Evolutionary conservation across 305 asterid species (phyloP), one percentile per base, ranked within the genome.

Genomic region (Solanum aculeatissimum): DNA sequence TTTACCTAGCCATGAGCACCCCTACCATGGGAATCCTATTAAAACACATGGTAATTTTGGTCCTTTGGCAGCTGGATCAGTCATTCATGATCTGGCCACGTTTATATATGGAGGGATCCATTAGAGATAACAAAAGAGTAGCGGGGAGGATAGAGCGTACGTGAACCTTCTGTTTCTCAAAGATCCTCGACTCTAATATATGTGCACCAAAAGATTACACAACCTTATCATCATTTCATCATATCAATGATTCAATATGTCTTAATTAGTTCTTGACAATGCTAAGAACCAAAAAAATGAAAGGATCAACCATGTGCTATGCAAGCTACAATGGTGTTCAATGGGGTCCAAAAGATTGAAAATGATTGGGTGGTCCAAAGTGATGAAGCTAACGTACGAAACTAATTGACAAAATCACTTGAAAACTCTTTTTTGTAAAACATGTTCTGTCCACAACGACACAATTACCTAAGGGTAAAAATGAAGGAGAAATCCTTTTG

Each of bases 71-170:
- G 29, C 9, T 29, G 47, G 65, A 51, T 77, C 58, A 77, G 82
- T 51, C 60, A 77, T 29, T 51, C 11, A 51, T 81, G 78, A 84
- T 43, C 90, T 86, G 90, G 87, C 90, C 90, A 88, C 86, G 87
- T 88, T 88, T 72, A 81, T n/a, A n/a, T n/a, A n/a, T n/a, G 21
- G 32, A 55, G 82, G 69, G 53, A 70, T 40, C 84, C 16, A 77
- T 47, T 51, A 32, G 63, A 49, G 21, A 35, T 80, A 68, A 23
- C 27, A 55, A 42, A 38, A 40, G 15, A 19, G 29, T 57, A 23
- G 2, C 32, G 32, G 2, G 32, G 32, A 29, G 32, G 2, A 2
- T 29, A 29, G 32, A 29, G 32, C 32, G 32, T 29, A 29, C 1
- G 2, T 29, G 2, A 29, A 29, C 2, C 32, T 29, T 29, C 0